Conservation (phyloP, 2,329 filamentous ascomycete species). For the Hypoxylon sp. region DNA sequence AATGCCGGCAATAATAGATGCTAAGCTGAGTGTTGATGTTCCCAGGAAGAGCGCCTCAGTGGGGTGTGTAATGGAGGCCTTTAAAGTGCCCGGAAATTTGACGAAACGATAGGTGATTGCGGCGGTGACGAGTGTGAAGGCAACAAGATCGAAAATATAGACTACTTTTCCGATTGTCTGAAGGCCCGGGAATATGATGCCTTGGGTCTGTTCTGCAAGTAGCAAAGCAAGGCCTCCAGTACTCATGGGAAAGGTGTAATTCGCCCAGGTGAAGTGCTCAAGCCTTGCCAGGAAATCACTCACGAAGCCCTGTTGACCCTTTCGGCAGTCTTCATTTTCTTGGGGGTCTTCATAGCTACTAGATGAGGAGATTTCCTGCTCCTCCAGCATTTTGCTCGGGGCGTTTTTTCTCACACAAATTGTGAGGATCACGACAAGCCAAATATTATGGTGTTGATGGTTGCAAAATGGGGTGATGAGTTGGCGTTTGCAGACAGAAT, state of each 20-base stretch:
- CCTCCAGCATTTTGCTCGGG: conserved; percentile 28
- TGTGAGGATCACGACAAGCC: conserved; percentile 4
- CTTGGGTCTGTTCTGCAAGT: conserved; percentile 59
- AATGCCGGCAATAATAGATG: conserved; percentile 60
- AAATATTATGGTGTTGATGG: conserved; percentile 16
- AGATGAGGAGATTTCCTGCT: conserved; percentile 35
- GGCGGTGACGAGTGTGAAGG: conserved; percentile 58
- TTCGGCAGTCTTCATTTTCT: conserved; percentile 21
- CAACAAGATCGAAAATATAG: conserved; percentile 65
- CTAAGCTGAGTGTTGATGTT: conserved; percentile 57
- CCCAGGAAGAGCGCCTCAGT: conserved; percentile 66
- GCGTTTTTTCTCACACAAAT: conserved; percentile 1
- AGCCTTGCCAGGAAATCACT: conserved; percentile 47
- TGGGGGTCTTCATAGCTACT: conserved; percentile 37
- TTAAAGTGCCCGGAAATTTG: conserved; percentile 61
- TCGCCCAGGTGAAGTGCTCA: conserved; percentile 64
- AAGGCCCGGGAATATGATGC: conserved; percentile 62
- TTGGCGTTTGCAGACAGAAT: conserved; percentile 9
- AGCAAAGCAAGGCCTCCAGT: conserved; percentile 63
- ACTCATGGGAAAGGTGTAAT: conserved; percentile 64
- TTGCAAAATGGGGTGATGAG: conserved; percentile 13
- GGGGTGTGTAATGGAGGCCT: conserved; percentile 63
- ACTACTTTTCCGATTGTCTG: conserved; percentile 66
- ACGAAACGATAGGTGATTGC: conserved; percentile 61
- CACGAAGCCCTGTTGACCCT: conserved; percentile 26